Percentiles rank a stretch among this genome's conserved stretches.
These are phyloP conservation scores for Phaeodactylum tricornutum DNA, from an alignment of 108 stramenopile species.

Conservation along the genomic window DNA sequence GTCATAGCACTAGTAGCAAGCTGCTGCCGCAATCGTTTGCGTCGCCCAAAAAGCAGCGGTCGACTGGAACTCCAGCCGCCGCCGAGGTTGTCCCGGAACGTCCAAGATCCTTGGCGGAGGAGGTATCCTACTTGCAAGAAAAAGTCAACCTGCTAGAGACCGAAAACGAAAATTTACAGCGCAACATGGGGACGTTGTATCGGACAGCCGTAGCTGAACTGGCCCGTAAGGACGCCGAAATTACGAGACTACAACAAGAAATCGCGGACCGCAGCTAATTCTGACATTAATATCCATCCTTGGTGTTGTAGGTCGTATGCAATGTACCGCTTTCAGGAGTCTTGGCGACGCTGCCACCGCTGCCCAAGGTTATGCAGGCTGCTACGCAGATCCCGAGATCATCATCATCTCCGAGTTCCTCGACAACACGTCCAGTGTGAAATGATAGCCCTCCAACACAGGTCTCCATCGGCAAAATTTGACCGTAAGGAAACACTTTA, in stretches of 20 bases:
- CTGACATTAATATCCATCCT: conserved; percentile 37
- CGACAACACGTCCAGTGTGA: conserved; percentile 54
- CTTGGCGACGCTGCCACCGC: conserved; percentile 22
- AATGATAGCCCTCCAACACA: conserved; percentile 51
- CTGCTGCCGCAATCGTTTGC: no score
- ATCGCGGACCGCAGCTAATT: not conserved
- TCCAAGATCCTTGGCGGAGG: conserved; percentile 5
- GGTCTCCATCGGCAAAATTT: conserved; percentile 46
- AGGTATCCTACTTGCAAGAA: conserved; percentile 5
- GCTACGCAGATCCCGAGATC: conserved; percentile 55
- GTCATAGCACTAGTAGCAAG: no score
- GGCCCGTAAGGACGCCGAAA: conserved; percentile 33
- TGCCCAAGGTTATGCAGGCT: conserved; percentile 58
- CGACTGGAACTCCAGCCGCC: no score
- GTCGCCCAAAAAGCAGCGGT: no score
- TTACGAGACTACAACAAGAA: conserved; percentile 9
- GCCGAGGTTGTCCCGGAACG: no score
- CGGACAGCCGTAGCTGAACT: conserved; percentile 48
- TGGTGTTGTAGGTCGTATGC: conserved; percentile 36
- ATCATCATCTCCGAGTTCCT: conserved; percentile 55
- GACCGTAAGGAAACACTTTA: conserved; percentile 57
- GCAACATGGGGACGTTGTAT: conserved; percentile 52
- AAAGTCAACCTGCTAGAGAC: conserved; percentile 10
- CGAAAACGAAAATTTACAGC: conserved; percentile 41
- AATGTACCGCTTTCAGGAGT: not conserved